These are phyloP conservation scores for Fusarium sp. DNA, from an alignment of 2,329 filamentous ascomycete species.

Conservation along the genomic window DNA sequence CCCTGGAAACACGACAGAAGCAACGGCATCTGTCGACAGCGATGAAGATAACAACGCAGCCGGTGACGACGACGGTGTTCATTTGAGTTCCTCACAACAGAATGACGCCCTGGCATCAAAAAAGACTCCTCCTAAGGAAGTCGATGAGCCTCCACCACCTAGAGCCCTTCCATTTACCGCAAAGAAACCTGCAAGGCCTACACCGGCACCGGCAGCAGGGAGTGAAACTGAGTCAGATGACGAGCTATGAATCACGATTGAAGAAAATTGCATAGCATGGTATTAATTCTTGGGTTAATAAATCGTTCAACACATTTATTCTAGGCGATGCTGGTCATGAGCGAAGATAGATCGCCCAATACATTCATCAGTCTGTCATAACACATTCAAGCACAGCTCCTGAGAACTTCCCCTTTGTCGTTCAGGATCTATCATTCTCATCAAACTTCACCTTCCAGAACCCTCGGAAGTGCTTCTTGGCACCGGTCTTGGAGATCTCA, in stretches of 20 bases:
- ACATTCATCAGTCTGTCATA: not conserved
- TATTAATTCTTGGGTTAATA: not conserved
- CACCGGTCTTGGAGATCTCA: slow-evolving; percentile 67
- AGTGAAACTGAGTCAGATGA: slow-evolving; percentile 70
- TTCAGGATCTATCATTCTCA: slow-evolving; percentile 61
- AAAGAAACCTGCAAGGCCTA: slow-evolving; percentile 51
- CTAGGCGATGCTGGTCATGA: not conserved
- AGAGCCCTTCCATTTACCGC: slow-evolving; percentile 61
- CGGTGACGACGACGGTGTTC: slow-evolving; percentile 53
- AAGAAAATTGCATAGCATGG: slow-evolving; percentile 10
- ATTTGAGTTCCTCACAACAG: slow-evolving; percentile 13
- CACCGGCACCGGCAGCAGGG: slow-evolving; percentile 49
- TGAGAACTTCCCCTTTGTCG: not conserved
- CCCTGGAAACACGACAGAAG: slow-evolving; percentile 58
- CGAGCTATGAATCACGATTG: slow-evolving; percentile 59
- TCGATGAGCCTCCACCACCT: slow-evolving; percentile 54
- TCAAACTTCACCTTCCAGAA: slow-evolving; percentile 70
- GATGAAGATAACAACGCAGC: slow-evolving; percentile 57
- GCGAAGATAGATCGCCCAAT: not conserved
- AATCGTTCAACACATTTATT: not conserved
- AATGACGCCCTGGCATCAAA: slow-evolving; percentile 5
- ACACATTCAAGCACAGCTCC: not conserved
- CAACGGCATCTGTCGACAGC: slow-evolving; percentile 58
- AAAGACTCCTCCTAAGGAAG: slow-evolving; percentile 35
- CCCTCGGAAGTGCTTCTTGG: slow-evolving; percentile 71